Evolutionary conservation across 768 basidiomycete species (phyloP).

Genomic region (Dentipellis sp.): DNA sequence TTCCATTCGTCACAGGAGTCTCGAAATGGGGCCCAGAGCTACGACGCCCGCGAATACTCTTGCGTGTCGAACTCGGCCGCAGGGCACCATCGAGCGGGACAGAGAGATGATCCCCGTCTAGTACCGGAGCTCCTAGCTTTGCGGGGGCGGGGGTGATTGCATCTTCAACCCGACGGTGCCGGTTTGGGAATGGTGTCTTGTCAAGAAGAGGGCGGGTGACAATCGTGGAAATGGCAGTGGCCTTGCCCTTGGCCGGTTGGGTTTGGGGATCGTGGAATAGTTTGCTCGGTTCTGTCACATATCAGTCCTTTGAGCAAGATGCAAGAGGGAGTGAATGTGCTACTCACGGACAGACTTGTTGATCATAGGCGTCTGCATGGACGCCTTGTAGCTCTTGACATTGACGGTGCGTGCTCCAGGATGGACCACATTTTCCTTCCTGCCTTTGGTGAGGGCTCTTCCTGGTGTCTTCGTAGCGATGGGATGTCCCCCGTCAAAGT

Average conservation of each 20-base stretch:
- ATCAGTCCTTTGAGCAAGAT: neutral
- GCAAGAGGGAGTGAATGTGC: neutral
- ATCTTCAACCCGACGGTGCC: slow-evolving; percentile 27
- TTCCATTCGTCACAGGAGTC: slow-evolving; percentile 57
- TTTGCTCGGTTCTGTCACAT: slow-evolving; percentile 10
- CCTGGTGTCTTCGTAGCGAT: slow-evolving; percentile 44
- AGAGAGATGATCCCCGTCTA: slow-evolving; percentile 20
- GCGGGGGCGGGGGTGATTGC: slow-evolving; percentile 20
- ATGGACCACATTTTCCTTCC: slow-evolving; percentile 39
- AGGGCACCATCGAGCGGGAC: slow-evolving; percentile 31
- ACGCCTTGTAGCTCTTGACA: slow-evolving; percentile 27
- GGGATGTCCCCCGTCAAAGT: slow-evolving; percentile 16
- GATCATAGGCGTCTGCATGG: slow-evolving; percentile 27
- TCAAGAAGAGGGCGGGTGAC: slow-evolving; percentile 49
- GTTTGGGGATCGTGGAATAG: neutral
- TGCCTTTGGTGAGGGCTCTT: slow-evolving; percentile 30
- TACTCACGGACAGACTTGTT: slow-evolving; percentile 20
- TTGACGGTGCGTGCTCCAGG: slow-evolving; percentile 33
- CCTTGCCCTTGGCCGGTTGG: slow-evolving; percentile 11
- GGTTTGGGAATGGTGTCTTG: slow-evolving; percentile 73
- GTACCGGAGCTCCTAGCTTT: slow-evolving; percentile 29
- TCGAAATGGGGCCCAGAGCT: slow-evolving; percentile 44
- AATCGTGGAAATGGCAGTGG: slow-evolving; percentile 5
- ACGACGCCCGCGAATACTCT: slow-evolving; percentile 47
- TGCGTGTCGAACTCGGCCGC: slow-evolving; percentile 62